Conservation (phyloP, 257 asterid genomes). For the Schizonepeta tenuifolia region DNA sequence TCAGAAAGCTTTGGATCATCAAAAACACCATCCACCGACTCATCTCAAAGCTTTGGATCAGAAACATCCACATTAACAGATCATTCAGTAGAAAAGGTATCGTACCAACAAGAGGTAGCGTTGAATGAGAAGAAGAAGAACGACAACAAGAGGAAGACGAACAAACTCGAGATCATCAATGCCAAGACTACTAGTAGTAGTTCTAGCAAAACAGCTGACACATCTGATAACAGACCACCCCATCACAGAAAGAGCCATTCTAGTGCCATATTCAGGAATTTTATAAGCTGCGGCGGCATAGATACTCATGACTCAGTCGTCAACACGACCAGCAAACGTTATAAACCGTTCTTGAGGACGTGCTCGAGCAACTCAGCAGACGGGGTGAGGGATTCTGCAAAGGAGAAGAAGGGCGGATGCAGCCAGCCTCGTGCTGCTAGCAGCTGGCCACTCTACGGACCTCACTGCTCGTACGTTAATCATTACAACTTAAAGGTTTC, state of each 20-base stretch:
- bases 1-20: constrained; percentile 39
- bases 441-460: constrained; percentile 58
- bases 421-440: constrained; percentile 47
- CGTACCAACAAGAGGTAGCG: constrained; percentile 24
- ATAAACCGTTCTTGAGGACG: constrained; percentile 34
- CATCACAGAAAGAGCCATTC: constrained; percentile 40
- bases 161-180: constrained; percentile 17
- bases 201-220: neutral
- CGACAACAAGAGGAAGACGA: constrained; percentile 27
- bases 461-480: constrained; percentile 74
- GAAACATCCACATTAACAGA: constrained; percentile 58
- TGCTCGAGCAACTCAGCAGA: constrained; percentile 40
- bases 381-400: constrained; percentile 51
- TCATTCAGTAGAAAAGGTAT: constrained; percentile 34
- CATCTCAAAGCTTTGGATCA: constrained; percentile 51
- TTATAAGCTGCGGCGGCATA: constrained; percentile 68
- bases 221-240: constrained; percentile 20
- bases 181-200: constrained; percentile 24
- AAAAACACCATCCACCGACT: constrained; percentile 49
- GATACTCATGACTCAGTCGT: constrained; percentile 69
- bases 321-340: constrained; percentile 28
- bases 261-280: constrained; percentile 53
- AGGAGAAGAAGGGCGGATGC: constrained; percentile 43
- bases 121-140: constrained; percentile 29
- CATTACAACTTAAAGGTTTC: neutral